Base-by-base conservation (phyloP, 1,284 basidiomycete species). In the Cutaneotrichosporon sp. region DNA sequence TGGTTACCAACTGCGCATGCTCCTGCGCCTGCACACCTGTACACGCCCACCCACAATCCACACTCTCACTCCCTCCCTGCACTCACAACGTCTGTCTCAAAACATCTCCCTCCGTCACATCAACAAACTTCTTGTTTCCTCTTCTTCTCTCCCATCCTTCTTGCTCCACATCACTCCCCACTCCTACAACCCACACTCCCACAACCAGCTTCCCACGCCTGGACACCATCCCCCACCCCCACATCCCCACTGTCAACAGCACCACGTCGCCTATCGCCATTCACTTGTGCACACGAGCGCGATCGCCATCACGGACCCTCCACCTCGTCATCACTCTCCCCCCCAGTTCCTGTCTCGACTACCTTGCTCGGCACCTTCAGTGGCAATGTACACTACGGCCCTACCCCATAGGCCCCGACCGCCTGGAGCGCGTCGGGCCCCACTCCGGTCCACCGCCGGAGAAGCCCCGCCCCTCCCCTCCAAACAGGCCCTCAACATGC, bases 401-500 rank as follows among this genome's bases (percentile, higher is more conserved):
- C 18, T 31, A 14, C 34, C 56, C 16, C 47, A 47, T 3, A 34
- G 56, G 24, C 56, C 56, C 9, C 31, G 49, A 13, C 56, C 56
- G 7, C 56, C 56, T 3, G 56, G 31, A 20, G 45, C 31, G 2
- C 55, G 55, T 22, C 45, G 45, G 25, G 50, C 31, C 25, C 6
- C 27, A 3, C 50, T 33, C 31, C 52, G 25, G 7, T 18, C 49
- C 49, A 16, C 27, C 27, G 49, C 49, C 16, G 25, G 27, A 31
- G 24, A 51, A 22, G 52, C 52, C 13, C 36, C 42, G 18, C 45
- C 54, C 3, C 45, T 49, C 18, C 52, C 50, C 3, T 47, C 53
- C 6, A 54, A 60, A 31, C 43, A 46, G 13, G 22, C 58, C 31
- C 58, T 54, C 38, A 42, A 18, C 24, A 7, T 36, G n/a, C 38